A percentile compares a stretch with the other conserved stretches of the same genome.
Evolutionary conservation across 257 asterid species (phyloP).

Genomic region (Solanum piurae): DNA sequence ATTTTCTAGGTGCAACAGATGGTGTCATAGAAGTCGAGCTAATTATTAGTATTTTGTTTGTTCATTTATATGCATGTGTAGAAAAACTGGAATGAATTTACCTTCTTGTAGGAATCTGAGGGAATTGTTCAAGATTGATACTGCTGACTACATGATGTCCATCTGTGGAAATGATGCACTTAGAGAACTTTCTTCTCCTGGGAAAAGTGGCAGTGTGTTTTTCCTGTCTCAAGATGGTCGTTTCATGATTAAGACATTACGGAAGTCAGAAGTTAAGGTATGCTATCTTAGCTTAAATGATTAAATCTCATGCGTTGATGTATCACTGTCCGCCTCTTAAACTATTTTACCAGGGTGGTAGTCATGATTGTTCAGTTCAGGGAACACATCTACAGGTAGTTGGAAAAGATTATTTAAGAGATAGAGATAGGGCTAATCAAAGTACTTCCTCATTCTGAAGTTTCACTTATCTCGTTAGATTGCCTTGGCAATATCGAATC

Average conservation of each 20-base stretch:
- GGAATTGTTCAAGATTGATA: slow-evolving; percentile 87
- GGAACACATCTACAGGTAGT: background rate
- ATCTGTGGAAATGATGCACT: slow-evolving; percentile 94
- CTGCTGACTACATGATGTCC: slow-evolving; percentile 98
- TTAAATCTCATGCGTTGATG: slow-evolving; percentile 1
- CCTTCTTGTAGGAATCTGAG: slow-evolving; percentile 58
- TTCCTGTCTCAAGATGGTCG: slow-evolving; percentile 92
- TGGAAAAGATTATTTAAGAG: background rate
- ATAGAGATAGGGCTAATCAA: background rate
- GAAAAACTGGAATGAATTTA: background rate
- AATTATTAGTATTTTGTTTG: background rate
- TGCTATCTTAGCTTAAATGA: slow-evolving; percentile 9
- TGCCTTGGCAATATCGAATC: background rate
- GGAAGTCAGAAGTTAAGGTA: slow-evolving; percentile 96
- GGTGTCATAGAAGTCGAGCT: background rate
- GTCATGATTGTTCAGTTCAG: background rate
- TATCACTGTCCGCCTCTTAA: background rate
- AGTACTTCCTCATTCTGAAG: background rate
- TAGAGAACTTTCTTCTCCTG: slow-evolving; percentile 96
- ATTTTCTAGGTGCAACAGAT: background rate
- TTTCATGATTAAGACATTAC: slow-evolving; percentile 92
- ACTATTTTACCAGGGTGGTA: background rate
- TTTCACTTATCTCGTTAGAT: background rate
- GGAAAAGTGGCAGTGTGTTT: slow-evolving; percentile 97
- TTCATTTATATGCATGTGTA: background rate